Base-by-base conservation (phyloP, 2,329 filamentous ascomycete species). In the Fusarium sp. region DNA sequence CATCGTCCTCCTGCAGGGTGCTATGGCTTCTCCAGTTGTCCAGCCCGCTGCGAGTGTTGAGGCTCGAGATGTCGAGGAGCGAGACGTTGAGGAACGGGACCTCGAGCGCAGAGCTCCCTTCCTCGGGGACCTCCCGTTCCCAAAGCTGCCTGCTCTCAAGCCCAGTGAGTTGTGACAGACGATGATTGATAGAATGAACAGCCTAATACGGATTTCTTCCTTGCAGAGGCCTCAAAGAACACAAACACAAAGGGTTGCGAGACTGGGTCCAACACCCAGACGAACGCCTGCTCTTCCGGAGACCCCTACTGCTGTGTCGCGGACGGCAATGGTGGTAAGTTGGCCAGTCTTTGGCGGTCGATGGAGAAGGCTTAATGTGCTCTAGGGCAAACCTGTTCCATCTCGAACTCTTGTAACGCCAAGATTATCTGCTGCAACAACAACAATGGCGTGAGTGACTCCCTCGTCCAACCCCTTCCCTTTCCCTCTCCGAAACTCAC, bases 361-460 rank as follows among this genome's bases (percentile, higher is more conserved):
- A 6, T 19, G 29, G 15, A 9, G 13, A 9, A 8, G 0, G 3
- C 7, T 37, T 49, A 7, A 58, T 9, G 9, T 1, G 6, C 1
- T 25, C 1, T 2, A 63, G 65, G 38, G 31, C 46, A 68, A 14
- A 43, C 55, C 2, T 69, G 66, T 42, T 29, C 38, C 7, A 59
- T 63, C 66, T 59, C 61, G 0, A 49, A 57, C 7, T 37, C 55
- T 9, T 69, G 66, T 17, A 53, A 25, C 2, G 25, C 52, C 19
- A 65, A 49, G 15, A 35, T 68, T 23, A 68, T 68, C 42, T 68
- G 65, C 60, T 68, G 66, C 60, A 68, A 68, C 57, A 68, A 68
- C 32, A 68, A 69, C 53, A 67, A 57, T 29, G 66, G 66, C 0
- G 66, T 69, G 49, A 56, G 65, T 63, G 17, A 8, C 1, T 4